A percentile compares a stretch with the other conserved stretches of the same genome.
These are phyloP conservation scores for Irpex sp. DNA, from an alignment of 1,284 basidiomycete genomes.

Conservation along the genomic window DNA sequence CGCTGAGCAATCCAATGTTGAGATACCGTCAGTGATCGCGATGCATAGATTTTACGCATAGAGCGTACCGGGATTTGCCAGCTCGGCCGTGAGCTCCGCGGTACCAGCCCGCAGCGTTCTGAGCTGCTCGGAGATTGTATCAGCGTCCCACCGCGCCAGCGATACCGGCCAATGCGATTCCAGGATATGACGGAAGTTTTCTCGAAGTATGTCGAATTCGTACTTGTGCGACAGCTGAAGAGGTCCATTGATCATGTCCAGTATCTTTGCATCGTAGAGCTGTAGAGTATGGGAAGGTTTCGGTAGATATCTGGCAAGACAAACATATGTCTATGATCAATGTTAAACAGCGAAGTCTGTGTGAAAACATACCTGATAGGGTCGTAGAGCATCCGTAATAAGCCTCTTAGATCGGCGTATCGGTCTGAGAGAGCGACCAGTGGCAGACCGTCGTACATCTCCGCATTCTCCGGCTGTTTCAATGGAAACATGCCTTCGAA, in stretches of 20 bases:
- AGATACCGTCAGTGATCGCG: neutral
- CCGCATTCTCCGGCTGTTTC: neutral
- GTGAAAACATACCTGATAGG: neutral
- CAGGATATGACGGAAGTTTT: neutral
- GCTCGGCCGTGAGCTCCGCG: too few relatives aligned
- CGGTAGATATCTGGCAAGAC: neutral
- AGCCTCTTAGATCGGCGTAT: neutral
- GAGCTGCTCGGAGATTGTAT: neutral
- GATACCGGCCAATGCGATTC: neutral
- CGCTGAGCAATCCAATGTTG: neutral
- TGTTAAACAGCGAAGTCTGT: too few relatives aligned
- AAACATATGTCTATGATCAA: neutral
- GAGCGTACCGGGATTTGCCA: too few relatives aligned
- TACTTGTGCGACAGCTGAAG: neutral
- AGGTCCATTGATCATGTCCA: neutral
- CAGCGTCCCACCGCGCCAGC: neutral
- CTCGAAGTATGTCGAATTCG: neutral
- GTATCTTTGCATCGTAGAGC: neutral
- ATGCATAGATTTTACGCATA: too few relatives aligned
- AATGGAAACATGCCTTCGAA: conserved; percentile 6
- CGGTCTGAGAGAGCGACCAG: neutral
- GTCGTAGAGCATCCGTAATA: neutral
- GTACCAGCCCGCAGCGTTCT: neutral
- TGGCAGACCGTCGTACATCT: neutral
- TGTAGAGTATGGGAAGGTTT: neutral